Percentiles rank a stretch among this genome's conserved stretches.
These are phyloP conservation scores for Neurospora sp. DNA, from an alignment of 495 filamentous ascomycete species.

Conservation along the genomic window DNA sequence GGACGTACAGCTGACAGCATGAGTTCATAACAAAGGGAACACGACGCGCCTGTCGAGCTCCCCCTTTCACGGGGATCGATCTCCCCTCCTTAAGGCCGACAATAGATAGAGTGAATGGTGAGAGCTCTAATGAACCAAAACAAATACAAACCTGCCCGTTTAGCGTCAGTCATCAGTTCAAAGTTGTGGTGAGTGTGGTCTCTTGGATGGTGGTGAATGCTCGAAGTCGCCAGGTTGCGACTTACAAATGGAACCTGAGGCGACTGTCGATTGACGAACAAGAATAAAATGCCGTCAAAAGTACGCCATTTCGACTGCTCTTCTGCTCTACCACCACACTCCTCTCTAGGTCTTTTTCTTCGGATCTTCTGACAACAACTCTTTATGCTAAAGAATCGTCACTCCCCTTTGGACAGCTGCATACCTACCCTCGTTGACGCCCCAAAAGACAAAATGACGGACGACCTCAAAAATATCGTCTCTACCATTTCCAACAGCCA, in stretches of 20 bases:
- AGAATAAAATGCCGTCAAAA: background rate
- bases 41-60: too few relatives aligned
- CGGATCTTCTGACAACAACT: background rate
- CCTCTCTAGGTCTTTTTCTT: background rate
- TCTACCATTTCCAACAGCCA: background rate
- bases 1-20: too few relatives aligned
- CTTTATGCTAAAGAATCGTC: background rate
- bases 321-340: background rate
- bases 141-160: background rate
- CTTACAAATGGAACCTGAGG: background rate
- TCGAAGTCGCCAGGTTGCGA: background rate
- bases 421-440: background rate
- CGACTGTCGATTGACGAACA: background rate
- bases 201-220: background rate
- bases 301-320: background rate
- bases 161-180: background rate
- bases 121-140: too few relatives aligned
- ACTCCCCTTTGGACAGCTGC: background rate
- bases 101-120: too few relatives aligned
- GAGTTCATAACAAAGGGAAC: too few relatives aligned
- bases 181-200: background rate
- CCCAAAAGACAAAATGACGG: background rate
- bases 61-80: too few relatives aligned
- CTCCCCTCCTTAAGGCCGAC: too few relatives aligned
- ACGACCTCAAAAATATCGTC: background rate